Evolutionary conservation across 2,329 filamentous ascomycete genomes (phyloP), one percentile per base, ranked within the genome.

Genomic region (Shiraia sp.): DNA sequence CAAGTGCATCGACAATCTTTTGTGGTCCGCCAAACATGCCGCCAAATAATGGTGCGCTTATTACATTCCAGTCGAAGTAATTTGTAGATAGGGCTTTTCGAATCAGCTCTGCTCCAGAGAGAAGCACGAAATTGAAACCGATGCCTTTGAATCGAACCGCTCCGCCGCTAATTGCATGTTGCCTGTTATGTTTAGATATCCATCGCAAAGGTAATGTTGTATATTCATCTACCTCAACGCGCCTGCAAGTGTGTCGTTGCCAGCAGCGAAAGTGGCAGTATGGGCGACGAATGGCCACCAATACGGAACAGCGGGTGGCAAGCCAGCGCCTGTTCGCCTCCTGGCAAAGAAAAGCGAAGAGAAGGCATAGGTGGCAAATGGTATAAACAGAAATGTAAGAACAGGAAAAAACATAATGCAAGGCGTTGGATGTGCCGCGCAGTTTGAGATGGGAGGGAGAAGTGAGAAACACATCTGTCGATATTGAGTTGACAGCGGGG

Each of bases 121-220:
- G 16, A 9, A 45, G 13, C 25, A 36, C 34, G 31, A 48, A 45
- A n/a, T 40, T 30, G 32, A 47, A 47, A 7, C 45, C 40, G 15
- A 47, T 40, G 15, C 45, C 40, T 32, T 40, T 36, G 32, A 43
- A 40, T 8, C 40, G 36, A 6, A 47, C 24, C 12, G 23, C 15
- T 6, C 10, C 33, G 7, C 24, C 33, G 23, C 9, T 25, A 6
- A 25, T 4, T 13, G 24, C 24, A 27, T 27, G 23, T 36, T 36
- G 19, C 16, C 33, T 36, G 24, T 9, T 13, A 36, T 9, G 10
- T 7, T 25, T 7, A 25, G 22, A 7, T 10, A 16, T 17, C 8
- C 15, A 6, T 16, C 9, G 13, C 13, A n/a, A 10, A 6, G 9
- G 9, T 12, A 12, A 26, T 7, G 12, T 26, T 7, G 12, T 12